These are phyloP conservation scores for Ophioceras dolichostomum DNA, from an alignment of 2,329 filamentous ascomycete genomes.

Conservation along the genomic window DNA sequence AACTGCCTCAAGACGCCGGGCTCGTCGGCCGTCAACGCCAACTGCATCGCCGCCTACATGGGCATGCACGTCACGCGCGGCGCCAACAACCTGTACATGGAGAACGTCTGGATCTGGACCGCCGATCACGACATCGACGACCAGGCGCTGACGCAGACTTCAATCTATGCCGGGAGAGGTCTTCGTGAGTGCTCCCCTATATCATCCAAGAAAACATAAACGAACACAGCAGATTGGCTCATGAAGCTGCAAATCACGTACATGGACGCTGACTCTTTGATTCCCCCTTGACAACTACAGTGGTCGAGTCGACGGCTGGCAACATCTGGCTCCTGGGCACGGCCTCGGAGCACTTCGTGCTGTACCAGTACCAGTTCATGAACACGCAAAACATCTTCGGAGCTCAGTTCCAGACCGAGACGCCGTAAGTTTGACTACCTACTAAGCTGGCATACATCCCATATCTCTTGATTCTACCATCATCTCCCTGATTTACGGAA, in stretches of 20 bases:
- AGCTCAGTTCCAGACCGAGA: constrained; percentile 56
- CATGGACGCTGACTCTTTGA: too few relatives aligned
- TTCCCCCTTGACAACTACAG: constrained; percentile 1
- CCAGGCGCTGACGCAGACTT: constrained; percentile 28
- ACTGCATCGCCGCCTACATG: constrained; percentile 25
- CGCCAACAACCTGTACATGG: constrained; percentile 25
- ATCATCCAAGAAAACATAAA: too few relatives aligned
- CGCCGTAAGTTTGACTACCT: constrained; percentile 24
- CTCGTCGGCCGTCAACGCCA: constrained; percentile 12
- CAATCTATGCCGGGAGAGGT: constrained; percentile 36
- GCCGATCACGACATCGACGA: constrained; percentile 23
- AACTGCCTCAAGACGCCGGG: constrained; percentile 47
- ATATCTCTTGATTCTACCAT: neutral
- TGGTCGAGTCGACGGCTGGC: constrained; percentile 31
- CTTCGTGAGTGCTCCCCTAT: constrained; percentile 11
- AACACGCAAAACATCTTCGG: constrained; percentile 49
- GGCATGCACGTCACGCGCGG: constrained; percentile 25
- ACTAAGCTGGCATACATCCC: neutral
- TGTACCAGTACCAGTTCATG: constrained; percentile 56
- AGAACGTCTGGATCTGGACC: constrained; percentile 34
- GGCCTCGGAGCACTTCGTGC: constrained; percentile 49
- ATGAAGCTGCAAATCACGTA: too few relatives aligned
- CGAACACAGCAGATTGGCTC: too few relatives aligned
- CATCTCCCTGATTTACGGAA: neutral
- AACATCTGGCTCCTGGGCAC: constrained; percentile 52